Base-by-base conservation (phyloP, 1,284 basidiomycete species). In the Cutaneotrichosporon sp. region DNA sequence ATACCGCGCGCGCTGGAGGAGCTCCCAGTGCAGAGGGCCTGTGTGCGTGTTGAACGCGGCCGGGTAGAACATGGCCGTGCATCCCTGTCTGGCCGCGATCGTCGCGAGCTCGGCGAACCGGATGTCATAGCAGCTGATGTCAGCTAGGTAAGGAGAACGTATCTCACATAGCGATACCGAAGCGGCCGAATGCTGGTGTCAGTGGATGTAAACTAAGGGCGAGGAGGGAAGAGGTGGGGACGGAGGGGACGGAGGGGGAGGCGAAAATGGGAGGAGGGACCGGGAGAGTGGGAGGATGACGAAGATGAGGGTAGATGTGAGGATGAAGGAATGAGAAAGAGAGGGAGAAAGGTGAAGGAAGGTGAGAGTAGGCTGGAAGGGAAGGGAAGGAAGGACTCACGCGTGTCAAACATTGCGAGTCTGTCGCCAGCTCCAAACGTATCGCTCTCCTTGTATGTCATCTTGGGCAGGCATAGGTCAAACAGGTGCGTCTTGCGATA, bases 401-500 rank as follows among this genome's bases (percentile, higher is more conserved):
- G 89, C 16, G 93, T 96, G 72, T 97, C 92, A 73, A 97, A 91
- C 61, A 85, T 86, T 65, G 89, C 92, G 61, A 88, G 78, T 1
- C 83, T 84, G 22, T 81, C 85, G 16, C 93, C 94, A 8, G 86
- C 89, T 0, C 88, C 89, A 56, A 97, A 68, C 32, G 58, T 53
- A 49, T 32, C 62, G 69, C 80, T 69, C 64, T 89, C 92, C 83
- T 92, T 92, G 85, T 97, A 96, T 10, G 82, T 92, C 79, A 97
- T 95, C 77, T 92, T 89, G 18, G 91, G 91, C 57, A 95, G 92
- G 75, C 96, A 90, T 63, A 97, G 95, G 76, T 97, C 93, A 75
- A 97, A 97, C 5, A 97, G 82, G 73, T 97, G 93, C 0, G 96
- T 85, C 77, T 97, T 96, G 63, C 93, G 87, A 76, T 95, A 90